phyloP scores from a whole-genome alignment of 1,284 basidiomycete species.

The Microbotryum silenes-acaulis region DNA sequence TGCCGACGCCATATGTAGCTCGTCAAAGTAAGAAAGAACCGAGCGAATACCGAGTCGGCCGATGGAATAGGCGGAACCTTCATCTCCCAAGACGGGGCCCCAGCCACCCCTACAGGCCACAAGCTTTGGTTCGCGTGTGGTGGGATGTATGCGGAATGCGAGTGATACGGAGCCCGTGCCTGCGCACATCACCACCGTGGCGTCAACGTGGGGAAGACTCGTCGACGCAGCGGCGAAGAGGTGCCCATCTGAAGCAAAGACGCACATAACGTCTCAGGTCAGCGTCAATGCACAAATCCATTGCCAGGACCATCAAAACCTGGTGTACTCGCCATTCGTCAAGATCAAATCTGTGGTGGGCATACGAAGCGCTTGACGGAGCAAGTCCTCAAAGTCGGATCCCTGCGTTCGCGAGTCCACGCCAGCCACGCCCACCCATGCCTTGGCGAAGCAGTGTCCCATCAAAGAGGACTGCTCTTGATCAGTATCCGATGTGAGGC shows the following conservation, averaged over 20 bases:
- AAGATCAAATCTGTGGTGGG: background rate
- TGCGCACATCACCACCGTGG: slow-evolving; percentile 18
- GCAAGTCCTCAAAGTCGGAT: slow-evolving; percentile 8
- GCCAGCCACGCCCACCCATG: slow-evolving; percentile 28
- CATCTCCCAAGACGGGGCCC: slow-evolving; percentile 34
- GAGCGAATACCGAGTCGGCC: slow-evolving; percentile 16
- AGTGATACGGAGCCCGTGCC: slow-evolving; percentile 14
- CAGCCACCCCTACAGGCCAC: slow-evolving; percentile 31
- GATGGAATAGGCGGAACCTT: slow-evolving; percentile 24
- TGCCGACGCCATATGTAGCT: background rate
- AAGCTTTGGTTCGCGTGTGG: slow-evolving; percentile 5
- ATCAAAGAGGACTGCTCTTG: background rate
- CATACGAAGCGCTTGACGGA: slow-evolving; percentile 13
- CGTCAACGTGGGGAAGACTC: slow-evolving; percentile 4
- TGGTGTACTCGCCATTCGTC: slow-evolving; percentile 18
- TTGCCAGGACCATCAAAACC: too few species aligned
- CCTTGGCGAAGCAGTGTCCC: slow-evolving; percentile 10
- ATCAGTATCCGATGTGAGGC: too few species aligned
- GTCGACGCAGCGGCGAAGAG: slow-evolving; percentile 16
- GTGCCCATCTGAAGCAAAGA: slow-evolving; percentile 15
- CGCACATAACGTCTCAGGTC: background rate
- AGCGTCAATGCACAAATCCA: too few species aligned
- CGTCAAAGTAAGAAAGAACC: slow-evolving; percentile 8
- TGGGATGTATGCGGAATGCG: background rate
- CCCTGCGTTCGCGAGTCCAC: slow-evolving; percentile 9